A percentile compares a stretch with the other conserved stretches of the same genome.
Conservation (phyloP, 2,329 filamentous ascomycete species). For the Colletotrichum eremochloae region DNA sequence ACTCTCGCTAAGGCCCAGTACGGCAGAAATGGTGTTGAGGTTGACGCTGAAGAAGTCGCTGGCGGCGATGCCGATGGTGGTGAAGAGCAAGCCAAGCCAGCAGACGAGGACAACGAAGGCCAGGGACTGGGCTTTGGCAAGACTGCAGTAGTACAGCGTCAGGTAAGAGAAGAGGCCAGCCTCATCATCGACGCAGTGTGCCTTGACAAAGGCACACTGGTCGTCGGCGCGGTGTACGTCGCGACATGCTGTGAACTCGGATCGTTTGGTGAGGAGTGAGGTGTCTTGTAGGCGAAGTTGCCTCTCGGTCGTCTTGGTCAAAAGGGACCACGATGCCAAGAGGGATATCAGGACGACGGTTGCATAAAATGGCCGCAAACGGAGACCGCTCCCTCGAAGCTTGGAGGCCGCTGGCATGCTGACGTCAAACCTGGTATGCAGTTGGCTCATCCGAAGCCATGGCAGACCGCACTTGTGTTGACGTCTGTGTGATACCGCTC, state of each 20-base stretch:
- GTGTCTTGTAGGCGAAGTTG: constrained; percentile 37
- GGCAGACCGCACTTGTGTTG: constrained; percentile 31
- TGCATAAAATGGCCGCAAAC: constrained; percentile 63
- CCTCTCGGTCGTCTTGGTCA: constrained; percentile 46
- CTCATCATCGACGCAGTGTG: constrained; percentile 89
- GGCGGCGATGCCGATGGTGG: constrained; percentile 96
- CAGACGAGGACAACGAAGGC: constrained; percentile 83
- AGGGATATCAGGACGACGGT: constrained; percentile 62
- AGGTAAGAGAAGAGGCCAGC: constrained; percentile 92
- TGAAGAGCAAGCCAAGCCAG: constrained; percentile 93
- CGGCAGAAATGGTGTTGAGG: constrained; percentile 88
- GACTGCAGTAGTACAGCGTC: constrained; percentile 87
- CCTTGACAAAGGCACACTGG: constrained; percentile 87
- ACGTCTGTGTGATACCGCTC: constrained; percentile 35
- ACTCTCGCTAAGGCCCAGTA: constrained; percentile 95
- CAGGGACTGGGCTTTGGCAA: constrained; percentile 76
- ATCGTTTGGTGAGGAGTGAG: constrained; percentile 47
- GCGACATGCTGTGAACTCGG: constrained; percentile 72
- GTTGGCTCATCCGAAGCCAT: constrained; percentile 42
- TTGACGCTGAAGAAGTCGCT: constrained; percentile 99
- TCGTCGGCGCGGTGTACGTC: constrained; percentile 82
- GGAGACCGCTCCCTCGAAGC: constrained; percentile 54
- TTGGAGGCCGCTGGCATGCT: constrained; percentile 46
- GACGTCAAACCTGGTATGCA: constrained; percentile 38
- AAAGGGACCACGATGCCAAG: constrained; percentile 60